Evolutionary conservation across 805 yeast species (phyloP), one percentile per base, ranked within the genome.

Genomic region (Ogataea saltuana): DNA sequence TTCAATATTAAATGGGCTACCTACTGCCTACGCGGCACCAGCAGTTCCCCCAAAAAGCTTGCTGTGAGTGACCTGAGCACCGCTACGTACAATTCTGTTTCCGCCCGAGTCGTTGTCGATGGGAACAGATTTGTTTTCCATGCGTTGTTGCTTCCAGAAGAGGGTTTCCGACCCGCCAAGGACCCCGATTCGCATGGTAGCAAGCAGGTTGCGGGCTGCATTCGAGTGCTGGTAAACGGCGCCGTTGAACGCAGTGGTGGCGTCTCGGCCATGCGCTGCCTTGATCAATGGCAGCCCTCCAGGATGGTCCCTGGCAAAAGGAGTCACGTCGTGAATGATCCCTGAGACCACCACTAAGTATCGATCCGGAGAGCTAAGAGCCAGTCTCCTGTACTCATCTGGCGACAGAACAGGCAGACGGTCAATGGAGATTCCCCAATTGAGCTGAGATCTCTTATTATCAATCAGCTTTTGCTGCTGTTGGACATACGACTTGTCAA

Each of bases 371-470:
- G 62, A 51, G 7, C 63, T 47, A 8, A 56, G 49, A 11, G 74
- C 65, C 12, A 77, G 57, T 38, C 61, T 55, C 34, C 68, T 64
- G 47, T 76, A 75, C 39, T 75, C 76, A 33, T 58, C 62, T 2
- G 80, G 73, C 1, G 77, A 59, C 39, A 75, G 69, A 37, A 82
- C 75, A 0, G 98, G 97, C 12, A 90, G 71, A 61, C 82, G 83
- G 51, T 89, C 91, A 41, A 91, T 83, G 3, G 97, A 95, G 2
- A 90, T 85, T 16, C 97, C 97, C 97, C 97, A 90, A 68, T 87
- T 85, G 46, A 90, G 73, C 50, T 81, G 80, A 10, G 88, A 72
- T 51, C 93, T 74, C 68, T 87, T 80, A 48, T 79, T 71, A 64
- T 90, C 95, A 19, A 90, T 72, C 48, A 83, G 69, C 64, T 81